Base-by-base conservation (phyloP, 768 basidiomycete species). In the Suillus brevipes region DNA sequence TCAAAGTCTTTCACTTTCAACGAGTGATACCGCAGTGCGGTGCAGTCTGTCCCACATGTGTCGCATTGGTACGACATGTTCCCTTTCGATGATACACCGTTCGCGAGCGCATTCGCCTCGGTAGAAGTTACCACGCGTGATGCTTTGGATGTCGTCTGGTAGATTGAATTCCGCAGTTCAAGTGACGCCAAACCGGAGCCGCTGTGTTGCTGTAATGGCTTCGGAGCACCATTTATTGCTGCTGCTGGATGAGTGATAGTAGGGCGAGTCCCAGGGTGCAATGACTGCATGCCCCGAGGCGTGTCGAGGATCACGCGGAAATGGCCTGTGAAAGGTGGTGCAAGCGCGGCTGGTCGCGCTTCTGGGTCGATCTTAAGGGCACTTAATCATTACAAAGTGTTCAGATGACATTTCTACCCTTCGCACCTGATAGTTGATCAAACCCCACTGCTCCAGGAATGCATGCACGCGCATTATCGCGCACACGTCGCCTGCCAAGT, bases 401-500 rank as follows among this genome's bases (percentile, higher is more conserved):
- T 37, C 13, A 8, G 40, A 57, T 2, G 37, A 52, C 4, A 49
- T 59, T 42, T 28, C 38, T 59, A 18, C 10, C 25, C 62, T 28
- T 72, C 86, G 63, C 68, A 95, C 97, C 84, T 99, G 97, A 77
- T 99, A 99, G 80, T 99, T 99, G 73, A 99, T 89, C 65, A 99
- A 82, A 0, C 97, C 97, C 97, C 97, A 99, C 72, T 99, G 97
- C 75, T 99, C 97, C 38, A 99, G 83, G 76, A 99, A 99, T 4
- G 95, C 96, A 77, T 99, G 97, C 1, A 99, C 97, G 61, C 97
- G 89, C 96, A 99, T 97, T 72, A 99, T 92, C 31, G 94, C 95
- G 72, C 97, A 98, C 7, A 99, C 97, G 76, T 99, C 97, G 53
- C 97, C 97, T 6, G 97, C 97, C 68, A 99, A 78, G 78, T 99